Evolutionary conservation across 192 early-diverging fungal species (phyloP), one percentile per base, ranked within the genome.

Genomic region (Chytriomyces hyalinus): DNA sequence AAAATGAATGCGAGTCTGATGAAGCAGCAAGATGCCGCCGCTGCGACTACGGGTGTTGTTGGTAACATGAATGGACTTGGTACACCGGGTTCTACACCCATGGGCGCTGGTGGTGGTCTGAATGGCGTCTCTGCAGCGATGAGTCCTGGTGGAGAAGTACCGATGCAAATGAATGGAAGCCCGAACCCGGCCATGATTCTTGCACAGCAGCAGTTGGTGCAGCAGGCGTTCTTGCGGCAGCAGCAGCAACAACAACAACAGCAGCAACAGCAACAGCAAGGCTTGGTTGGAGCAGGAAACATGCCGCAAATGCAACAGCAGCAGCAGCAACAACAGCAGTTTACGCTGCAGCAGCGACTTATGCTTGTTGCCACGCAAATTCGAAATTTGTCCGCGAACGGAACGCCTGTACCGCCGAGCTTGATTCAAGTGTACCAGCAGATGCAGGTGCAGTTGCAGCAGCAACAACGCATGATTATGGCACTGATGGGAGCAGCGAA

Each of bases 281-380:
- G 36, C 36, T 36, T 36, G 2, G 36, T 36, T 22, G 3, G 28
- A 26, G 46, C 26, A n/a, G 53, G 15, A 13, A 3, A 2, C 53
- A 57, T 13, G 11, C 73, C 61, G 2, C 63, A 65, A 44, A 66
- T 66, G 73, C 73, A 75, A 66, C 73, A n/a, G 3, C 53, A 57
- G 53, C 53, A n/a, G 13, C 53, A 57, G 4, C 53, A 57, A 2
- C 53, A 57, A 57, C 53, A 75, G 63, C 61, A 75, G 43, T 66
- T 62, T 49, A 13, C 50, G 43, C 48, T 66, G 22, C 57, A 49
- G 10, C 73, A 75, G 48, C 73, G 66, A 13, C 73, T 46, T 15
- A 15, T 75, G 8, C 73, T 49, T 3, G n/a, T 66, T 6, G 63
- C 49, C 7, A 49, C 63, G 57, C 36, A 36, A 36, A 36, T 36